phyloP scores from a whole-genome alignment of 495 filamentous ascomycete species.

The Tuber microsphaerosporum region DNA sequence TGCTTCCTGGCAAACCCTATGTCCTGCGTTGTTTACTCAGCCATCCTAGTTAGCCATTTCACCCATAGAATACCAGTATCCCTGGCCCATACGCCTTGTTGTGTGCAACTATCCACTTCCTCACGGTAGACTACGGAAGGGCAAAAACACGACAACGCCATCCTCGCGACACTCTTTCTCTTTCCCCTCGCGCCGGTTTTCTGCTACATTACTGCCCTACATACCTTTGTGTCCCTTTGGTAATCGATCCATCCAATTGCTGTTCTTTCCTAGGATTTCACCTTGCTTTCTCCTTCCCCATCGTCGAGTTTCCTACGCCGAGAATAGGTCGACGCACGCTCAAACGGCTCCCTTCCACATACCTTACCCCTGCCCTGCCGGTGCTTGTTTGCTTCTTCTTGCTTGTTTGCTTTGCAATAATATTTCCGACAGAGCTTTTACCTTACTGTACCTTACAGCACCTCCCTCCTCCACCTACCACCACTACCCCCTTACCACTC shows the following conservation, averaged over 20 bases:
- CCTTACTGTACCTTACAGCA: background rate
- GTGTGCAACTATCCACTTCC: conserved; percentile 5
- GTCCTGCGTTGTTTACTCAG: background rate
- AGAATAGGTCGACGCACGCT: background rate
- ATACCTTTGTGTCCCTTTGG: background rate
- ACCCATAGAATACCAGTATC: background rate
- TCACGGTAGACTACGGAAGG: background rate
- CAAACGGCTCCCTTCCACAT: background rate
- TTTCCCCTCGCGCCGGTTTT: background rate
- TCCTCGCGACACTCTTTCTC: conserved; percentile 1
- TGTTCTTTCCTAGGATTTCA: background rate
- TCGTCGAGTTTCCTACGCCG: background rate
- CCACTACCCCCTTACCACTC: background rate
- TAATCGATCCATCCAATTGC: background rate
- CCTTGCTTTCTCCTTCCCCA: background rate
- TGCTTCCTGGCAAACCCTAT: background rate
- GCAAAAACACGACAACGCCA: background rate
- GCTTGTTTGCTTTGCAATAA: background rate
- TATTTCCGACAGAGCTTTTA: background rate
- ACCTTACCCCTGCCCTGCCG: background rate
- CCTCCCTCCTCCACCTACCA: background rate
- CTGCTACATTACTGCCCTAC: background rate
- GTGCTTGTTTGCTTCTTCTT: background rate
- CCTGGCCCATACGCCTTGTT: background rate
- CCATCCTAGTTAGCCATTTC: background rate